Base-by-base conservation (phyloP, 345 rosid genomes). In the Lumnitzera racemosa region DNA sequence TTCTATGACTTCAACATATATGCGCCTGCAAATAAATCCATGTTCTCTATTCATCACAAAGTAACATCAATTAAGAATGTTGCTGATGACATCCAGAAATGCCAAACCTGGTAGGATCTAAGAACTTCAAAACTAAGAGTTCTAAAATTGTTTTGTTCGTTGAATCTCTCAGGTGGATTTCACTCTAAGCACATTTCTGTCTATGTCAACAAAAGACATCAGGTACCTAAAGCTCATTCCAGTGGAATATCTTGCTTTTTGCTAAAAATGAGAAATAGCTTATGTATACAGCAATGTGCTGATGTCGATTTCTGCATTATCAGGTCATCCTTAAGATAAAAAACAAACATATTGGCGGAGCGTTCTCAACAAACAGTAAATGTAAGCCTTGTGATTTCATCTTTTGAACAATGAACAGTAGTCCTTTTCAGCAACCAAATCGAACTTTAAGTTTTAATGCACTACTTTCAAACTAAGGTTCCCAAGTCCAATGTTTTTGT, bases 271-370 rank as follows among this genome's bases (percentile, higher is more conserved):
- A 61, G 27, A 12, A 46, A 11, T 36, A 58, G 36, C 6, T 36
- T 36, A 36, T 36, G 43, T 36, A 36, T 5, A 36, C 43, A 5
- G 43, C 7, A 20, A 23, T 43, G 62, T 12, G 58, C 48, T 63
- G 4, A 36, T 46, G 29, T 15, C 12, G 12, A 47, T 55, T 47
- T 56, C 5, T 56, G 0, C 23, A 46, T 62, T 65, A 14, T 53
- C 82, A 88, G 96, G 89, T 92, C 59, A 73, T 84, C 48, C 72
- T 84, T 53, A 83, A 80, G 73, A 79, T 89, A 51, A 94, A 87
- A 73, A 83, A 86, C 89, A 94, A 87, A 67, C 91, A 94, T 12
- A 88, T 88, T 48, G 76, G 95, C 70, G 99, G 99, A 65, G 95
- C 97, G 9, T 90, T 94, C 81, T 85, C 96, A 63, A 87, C 80